A percentile compares a stretch with the other conserved stretches of the same genome.
Conservation (phyloP, 495 filamentous ascomycete species). For the Arthonia radiata region DNA sequence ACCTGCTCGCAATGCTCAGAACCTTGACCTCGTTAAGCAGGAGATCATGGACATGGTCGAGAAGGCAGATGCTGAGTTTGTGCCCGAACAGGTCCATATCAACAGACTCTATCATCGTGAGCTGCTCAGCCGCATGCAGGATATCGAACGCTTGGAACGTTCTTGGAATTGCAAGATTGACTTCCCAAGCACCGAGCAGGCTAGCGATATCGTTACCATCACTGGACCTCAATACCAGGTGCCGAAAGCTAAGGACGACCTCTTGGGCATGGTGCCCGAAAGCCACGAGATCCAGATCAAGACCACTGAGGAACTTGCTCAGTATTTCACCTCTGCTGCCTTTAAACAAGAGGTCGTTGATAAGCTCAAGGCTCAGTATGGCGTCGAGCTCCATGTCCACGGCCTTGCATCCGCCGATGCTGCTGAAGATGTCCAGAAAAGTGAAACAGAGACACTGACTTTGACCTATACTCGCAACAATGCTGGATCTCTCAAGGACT, state of each 20-base stretch:
- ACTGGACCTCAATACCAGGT: slow-evolving; percentile 95
- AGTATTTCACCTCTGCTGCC: slow-evolving; percentile 50
- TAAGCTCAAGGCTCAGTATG: slow-evolving; percentile 75
- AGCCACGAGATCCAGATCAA: slow-evolving; percentile 73
- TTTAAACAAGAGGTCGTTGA: slow-evolving; percentile 55
- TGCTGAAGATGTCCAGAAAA: slow-evolving; percentile 17
- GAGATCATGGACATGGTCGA: slow-evolving; percentile 99
- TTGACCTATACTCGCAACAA: slow-evolving; percentile 88
- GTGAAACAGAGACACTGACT: slow-evolving; percentile 23
- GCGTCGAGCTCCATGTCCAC: slow-evolving; percentile 53
- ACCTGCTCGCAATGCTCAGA: slow-evolving; percentile 87
- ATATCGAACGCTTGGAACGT: slow-evolving; percentile 88
- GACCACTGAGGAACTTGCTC: slow-evolving; percentile 42
- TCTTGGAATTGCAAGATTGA: slow-evolving; percentile 97
- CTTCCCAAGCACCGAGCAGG: slow-evolving; percentile 90
- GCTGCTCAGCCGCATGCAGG: slow-evolving; percentile 57
- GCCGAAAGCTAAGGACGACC: slow-evolving; percentile 79
- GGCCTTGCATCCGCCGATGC: slow-evolving; percentile 21
- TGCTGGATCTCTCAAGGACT: slow-evolving; percentile 81
- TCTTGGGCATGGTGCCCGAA: slow-evolving; percentile 92
- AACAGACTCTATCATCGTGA: slow-evolving; percentile 90
- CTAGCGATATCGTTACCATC: slow-evolving; percentile 85
- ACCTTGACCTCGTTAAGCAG: slow-evolving; percentile 86
- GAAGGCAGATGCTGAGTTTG: slow-evolving; percentile 89
- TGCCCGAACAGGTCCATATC: slow-evolving; percentile 72